Evolutionary conservation across 2,329 filamentous ascomycete species (phyloP), one percentile per base, ranked within the genome.

Genomic region (Cercospora citrullina): DNA sequence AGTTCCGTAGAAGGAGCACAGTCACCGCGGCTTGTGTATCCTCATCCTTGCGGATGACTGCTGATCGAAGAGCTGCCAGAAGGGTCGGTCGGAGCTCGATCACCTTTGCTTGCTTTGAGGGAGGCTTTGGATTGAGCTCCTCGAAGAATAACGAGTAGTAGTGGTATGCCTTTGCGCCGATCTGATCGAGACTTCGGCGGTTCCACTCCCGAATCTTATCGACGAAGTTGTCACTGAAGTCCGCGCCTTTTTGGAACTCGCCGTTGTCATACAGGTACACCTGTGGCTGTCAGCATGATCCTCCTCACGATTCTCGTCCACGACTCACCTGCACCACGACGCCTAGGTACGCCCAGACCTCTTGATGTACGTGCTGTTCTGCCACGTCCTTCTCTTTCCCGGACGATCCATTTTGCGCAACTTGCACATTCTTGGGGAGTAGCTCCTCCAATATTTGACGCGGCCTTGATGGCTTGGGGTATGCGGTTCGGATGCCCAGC

Each of bases 11-110:
- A 63, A 99, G 86, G 66, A 99, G 86, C 14, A 96, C 96, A 73
- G 96, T 98, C 74, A 98, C 93, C 0, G 94, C 93, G 30, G 95
- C 93, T 82, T 98, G 94, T n/a, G 92, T 97, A 76, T 99, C 95
- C 72, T 93, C 89, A 80, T 99, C 95, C 84, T 98, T 98, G 75
- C 95, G 91, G 71, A 99, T 86, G 30, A 98, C 95, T n/a, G 95
- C 92, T 57, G 94, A 98, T 76, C 95, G 89, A 68, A 99, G 89
- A 18, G 94, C 94, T 64, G 92, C 89, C 65, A 99, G 88, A 61
- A 99, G 87, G 71, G 89, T 90, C 65, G 94, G 92, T 68, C 95
- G 91, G 76, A 97, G 93, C 48, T 90, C 86, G 69, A 97, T 91
- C 72, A 97, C 88, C 3, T 93, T 91, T 6, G 94, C 96, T 76